Conservation (phyloP, 352 stramenopile species). For the Phytophthora hybrid region DNA sequence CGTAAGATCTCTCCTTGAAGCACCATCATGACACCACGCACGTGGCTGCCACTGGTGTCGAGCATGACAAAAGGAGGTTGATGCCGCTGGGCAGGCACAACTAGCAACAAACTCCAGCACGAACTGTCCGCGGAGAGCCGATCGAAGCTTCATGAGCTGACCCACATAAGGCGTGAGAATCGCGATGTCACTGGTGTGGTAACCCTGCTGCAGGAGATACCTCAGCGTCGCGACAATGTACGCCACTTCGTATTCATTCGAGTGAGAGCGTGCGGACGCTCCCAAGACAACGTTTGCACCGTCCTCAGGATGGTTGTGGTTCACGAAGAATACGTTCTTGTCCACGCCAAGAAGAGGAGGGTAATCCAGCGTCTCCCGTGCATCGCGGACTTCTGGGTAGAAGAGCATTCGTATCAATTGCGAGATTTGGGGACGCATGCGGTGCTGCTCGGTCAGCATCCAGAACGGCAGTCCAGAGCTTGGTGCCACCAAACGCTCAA, state of each 20-base stretch:
- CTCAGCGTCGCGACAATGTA: conserved; percentile 73
- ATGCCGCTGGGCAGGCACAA: too few species aligned
- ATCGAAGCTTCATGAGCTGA: conserved; percentile 72
- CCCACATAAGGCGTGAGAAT: conserved; percentile 88
- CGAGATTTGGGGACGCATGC: conserved; percentile 86
- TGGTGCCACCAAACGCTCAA: conserved; percentile 73
- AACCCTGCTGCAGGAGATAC: conserved; percentile 80
- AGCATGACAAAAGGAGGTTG: too few species aligned
- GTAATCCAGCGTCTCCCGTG: conserved; percentile 58
- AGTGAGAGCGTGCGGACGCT: conserved; percentile 53
- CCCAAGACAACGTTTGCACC: conserved; percentile 27
- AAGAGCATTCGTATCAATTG: conserved; percentile 71
- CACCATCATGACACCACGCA: too few species aligned
- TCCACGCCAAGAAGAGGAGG: conserved; percentile 58
- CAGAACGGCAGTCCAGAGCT: conserved; percentile 36
- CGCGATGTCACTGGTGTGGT: conserved; percentile 65
- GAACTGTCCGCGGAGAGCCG: conserved; percentile 49
- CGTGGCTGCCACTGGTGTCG: too few species aligned
- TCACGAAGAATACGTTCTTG: conserved; percentile 79
- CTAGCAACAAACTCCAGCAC: too few species aligned
- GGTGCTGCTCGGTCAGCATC: conserved; percentile 78
- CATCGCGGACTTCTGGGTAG: conserved; percentile 75
- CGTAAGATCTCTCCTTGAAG: too few species aligned
- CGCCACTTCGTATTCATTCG: conserved; percentile 72
- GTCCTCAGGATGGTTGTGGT: conserved; percentile 63